Percentiles rank a stretch among this genome's conserved stretches.
Conservation (phyloP, 495 filamentous ascomycete genomes). For the Astrothelium subdiscretum region DNA sequence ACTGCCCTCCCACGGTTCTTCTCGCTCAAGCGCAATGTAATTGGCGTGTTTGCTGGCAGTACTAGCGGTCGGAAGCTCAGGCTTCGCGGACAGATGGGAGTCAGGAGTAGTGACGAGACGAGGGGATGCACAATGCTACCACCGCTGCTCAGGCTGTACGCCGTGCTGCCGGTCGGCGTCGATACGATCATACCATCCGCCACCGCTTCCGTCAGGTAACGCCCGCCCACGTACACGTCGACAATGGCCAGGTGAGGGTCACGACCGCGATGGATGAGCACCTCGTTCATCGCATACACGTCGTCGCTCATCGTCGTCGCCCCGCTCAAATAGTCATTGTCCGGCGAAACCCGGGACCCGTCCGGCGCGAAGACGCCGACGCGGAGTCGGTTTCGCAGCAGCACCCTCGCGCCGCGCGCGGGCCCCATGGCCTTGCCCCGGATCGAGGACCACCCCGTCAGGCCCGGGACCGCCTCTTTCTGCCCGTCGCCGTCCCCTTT, state of each 20-base stretch:
- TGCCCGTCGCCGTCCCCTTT: slow-evolving; percentile 6
- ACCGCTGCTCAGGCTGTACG: slow-evolving; percentile 82
- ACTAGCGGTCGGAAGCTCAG: slow-evolving; percentile 88
- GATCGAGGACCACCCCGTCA: slow-evolving; percentile 57
- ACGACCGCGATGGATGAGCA: slow-evolving; percentile 81
- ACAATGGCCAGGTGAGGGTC: slow-evolving; percentile 84
- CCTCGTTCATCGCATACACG: slow-evolving; percentile 88
- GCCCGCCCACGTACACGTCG: slow-evolving; percentile 72
- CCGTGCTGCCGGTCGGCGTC: slow-evolving; percentile 88
- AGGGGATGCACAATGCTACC: slow-evolving; percentile 94
- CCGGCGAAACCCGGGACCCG: background rate
- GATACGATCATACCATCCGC: slow-evolving; percentile 91
- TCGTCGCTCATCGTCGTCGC: slow-evolving; percentile 36
- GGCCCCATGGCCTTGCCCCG: slow-evolving; percentile 74
- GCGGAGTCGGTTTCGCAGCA: slow-evolving; percentile 75
- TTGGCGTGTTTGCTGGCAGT: slow-evolving; percentile 71
- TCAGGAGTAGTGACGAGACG: slow-evolving; percentile 75
- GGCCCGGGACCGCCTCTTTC: too few relatives aligned
- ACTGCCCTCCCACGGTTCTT: slow-evolving; percentile 74
- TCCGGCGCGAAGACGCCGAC: slow-evolving; percentile 63
- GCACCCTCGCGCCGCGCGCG: slow-evolving; percentile 58
- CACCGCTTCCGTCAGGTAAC: slow-evolving; percentile 82
- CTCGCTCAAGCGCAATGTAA: slow-evolving; percentile 69
- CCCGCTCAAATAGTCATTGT: slow-evolving; percentile 41
- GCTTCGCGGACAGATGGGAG: slow-evolving; percentile 86